Evolutionary conservation across 1,139 yeast species (phyloP).

Genomic region (Zhuliangozyma blackwelliae): DNA sequence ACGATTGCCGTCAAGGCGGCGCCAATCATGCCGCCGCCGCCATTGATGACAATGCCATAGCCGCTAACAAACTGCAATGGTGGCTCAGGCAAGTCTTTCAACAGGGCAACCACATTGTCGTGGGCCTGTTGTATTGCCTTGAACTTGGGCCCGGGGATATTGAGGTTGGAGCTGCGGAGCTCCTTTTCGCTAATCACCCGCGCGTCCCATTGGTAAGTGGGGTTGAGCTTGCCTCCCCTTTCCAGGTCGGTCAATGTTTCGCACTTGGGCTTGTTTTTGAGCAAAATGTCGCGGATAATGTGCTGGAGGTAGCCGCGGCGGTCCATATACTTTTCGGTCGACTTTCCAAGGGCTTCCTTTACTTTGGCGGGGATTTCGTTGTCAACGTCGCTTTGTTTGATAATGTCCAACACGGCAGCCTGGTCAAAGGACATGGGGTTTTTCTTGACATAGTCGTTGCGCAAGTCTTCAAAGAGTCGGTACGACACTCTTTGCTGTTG

Average conservation of each 20-base stretch:
- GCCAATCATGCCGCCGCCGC: constrained; percentile 26
- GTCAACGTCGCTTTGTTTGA: constrained; percentile 4
- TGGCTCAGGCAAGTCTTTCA: constrained; percentile 23
- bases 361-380: neutral
- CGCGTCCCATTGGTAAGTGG: constrained; percentile 15
- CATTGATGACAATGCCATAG: constrained; percentile 33
- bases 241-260: constrained; percentile 19
- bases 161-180: constrained; percentile 9
- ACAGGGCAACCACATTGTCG: constrained; percentile 19
- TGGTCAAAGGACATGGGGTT: constrained; percentile 16
- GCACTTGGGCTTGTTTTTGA: constrained; percentile 18
- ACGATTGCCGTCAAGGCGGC: constrained; percentile 27
- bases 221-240: constrained; percentile 16
- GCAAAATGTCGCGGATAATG: constrained; percentile 15
- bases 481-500: constrained; percentile 16
- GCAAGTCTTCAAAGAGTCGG: constrained; percentile 19
- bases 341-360: constrained; percentile 1
- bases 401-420: constrained; percentile 12
- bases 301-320: constrained; percentile 11
- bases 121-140: constrained; percentile 21
- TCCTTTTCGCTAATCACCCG: constrained; percentile 16
- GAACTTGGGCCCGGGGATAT: constrained; percentile 15
- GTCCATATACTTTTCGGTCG: constrained; percentile 12
- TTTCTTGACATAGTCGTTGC: constrained; percentile 16
- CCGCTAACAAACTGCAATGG: constrained; percentile 24